phyloP scores from a whole-genome alignment of 2,329 filamentous ascomycete genomes.

The Fusarium secorum region DNA sequence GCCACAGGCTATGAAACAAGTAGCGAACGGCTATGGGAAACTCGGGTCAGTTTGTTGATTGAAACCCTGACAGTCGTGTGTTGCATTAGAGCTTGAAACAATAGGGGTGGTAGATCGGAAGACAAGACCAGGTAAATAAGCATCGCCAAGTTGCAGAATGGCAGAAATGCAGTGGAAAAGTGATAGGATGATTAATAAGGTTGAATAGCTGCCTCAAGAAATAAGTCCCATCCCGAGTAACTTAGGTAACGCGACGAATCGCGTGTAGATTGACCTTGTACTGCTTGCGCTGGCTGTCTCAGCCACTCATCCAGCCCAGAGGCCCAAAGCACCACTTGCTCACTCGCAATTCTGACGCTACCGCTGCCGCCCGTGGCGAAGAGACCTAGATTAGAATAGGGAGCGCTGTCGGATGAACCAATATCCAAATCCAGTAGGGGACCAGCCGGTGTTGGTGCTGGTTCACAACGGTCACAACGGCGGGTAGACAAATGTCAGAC shows the following conservation, averaged over 20 bases:
- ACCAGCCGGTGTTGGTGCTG: background rate
- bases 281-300: conserved; percentile 19
- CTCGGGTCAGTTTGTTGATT: conserved; percentile 4
- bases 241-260: conserved; percentile 16
- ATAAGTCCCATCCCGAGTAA: conserved; percentile 37
- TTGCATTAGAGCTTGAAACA: conserved; percentile 9
- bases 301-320: conserved; percentile 18
- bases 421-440: background rate
- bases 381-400: background rate
- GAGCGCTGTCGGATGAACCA: background rate
- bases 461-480: background rate
- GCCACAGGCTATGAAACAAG: background rate
- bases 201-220: conserved; percentile 13
- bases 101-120: conserved; percentile 17
- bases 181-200: background rate
- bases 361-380: background rate
- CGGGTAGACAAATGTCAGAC: conserved; percentile 5
- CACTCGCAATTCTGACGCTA: conserved; percentile 1
- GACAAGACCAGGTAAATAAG: conserved; percentile 4
- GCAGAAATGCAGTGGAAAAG: background rate
- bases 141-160: background rate
- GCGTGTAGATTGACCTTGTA: conserved; percentile 23
- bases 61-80: background rate
- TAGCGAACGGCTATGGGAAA: background rate
- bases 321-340: background rate